A percentile compares a stretch with the other conserved stretches of the same genome.
phyloP scores from a whole-genome alignment of 495 filamentous ascomycete genomes.

The Pseudevernia furfuracea region DNA sequence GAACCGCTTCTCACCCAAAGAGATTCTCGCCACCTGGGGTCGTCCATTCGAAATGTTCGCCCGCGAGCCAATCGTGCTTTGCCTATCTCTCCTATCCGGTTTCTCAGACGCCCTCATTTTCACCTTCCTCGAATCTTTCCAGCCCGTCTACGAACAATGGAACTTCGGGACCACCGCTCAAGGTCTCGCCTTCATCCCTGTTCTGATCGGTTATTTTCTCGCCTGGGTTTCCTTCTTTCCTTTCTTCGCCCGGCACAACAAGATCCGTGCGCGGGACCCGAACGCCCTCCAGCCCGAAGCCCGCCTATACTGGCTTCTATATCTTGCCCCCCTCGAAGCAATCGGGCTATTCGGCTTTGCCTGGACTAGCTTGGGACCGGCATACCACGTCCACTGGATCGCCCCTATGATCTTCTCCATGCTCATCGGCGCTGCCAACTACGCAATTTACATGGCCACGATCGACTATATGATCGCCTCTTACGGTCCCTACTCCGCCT shows the following conservation, averaged over 20 bases:
- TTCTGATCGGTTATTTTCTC: slow-evolving; percentile 58
- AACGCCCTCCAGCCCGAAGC: slow-evolving; percentile 48
- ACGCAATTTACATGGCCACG: slow-evolving; percentile 70
- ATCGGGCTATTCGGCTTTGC: slow-evolving; percentile 65
- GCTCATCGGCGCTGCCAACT: slow-evolving; percentile 63
- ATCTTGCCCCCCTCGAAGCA: slow-evolving; percentile 54
- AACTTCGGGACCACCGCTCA: slow-evolving; percentile 46
- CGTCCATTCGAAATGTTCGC: slow-evolving; percentile 75
- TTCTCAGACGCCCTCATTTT: slow-evolving; percentile 79
- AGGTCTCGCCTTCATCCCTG: slow-evolving; percentile 57
- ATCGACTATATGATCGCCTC: slow-evolving; percentile 82
- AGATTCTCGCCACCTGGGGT: slow-evolving; percentile 54
- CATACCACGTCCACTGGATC: slow-evolving; percentile 53
- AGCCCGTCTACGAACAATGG: slow-evolving; percentile 59
- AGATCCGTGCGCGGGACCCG: slow-evolving; percentile 39
- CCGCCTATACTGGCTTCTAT: slow-evolving; percentile 42
- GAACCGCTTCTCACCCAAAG: slow-evolving; percentile 43
- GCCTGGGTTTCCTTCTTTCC: slow-evolving; percentile 59
- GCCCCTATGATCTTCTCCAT: slow-evolving; percentile 50
- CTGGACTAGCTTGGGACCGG: slow-evolving; percentile 54
- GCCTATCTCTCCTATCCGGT: slow-evolving; percentile 62
- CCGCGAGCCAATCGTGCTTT: slow-evolving; percentile 67
- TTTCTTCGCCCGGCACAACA: slow-evolving; percentile 48
- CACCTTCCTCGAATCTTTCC: slow-evolving; percentile 64
- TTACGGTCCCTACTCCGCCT: slow-evolving; percentile 71